A percentile compares a stretch with the other conserved stretches of the same genome.
These are phyloP conservation scores for Talaromyces funiculosus DNA, from an alignment of 2,329 filamentous ascomycete genomes.

Conservation along the genomic window DNA sequence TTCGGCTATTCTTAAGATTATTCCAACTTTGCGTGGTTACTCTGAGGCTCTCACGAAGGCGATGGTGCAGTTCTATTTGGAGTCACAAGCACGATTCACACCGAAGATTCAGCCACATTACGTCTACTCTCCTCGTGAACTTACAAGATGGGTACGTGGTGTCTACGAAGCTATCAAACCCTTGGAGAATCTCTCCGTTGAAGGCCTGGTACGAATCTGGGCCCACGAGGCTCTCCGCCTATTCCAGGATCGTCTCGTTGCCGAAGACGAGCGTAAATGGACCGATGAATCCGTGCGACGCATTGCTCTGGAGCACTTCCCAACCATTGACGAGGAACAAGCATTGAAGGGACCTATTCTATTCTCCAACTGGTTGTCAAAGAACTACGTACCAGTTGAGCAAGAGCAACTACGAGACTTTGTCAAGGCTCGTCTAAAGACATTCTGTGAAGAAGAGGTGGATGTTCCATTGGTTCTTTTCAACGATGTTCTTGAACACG, in stretches of 20 bases:
- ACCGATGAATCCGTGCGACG: constrained; percentile 81
- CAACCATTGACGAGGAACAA: constrained; percentile 84
- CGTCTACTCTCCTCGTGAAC: constrained; percentile 96
- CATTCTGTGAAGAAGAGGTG: constrained; percentile 98
- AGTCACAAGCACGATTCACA: constrained; percentile 91
- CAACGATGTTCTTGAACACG: constrained; percentile 97
- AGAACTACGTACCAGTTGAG: constrained; percentile 95
- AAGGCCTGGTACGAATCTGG: constrained; percentile 95
- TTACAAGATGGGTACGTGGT: constrained; percentile 95
- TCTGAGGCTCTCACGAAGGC: constrained; percentile 89
- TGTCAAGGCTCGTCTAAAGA: constrained; percentile 92
- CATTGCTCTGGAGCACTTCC: constrained; percentile 88
- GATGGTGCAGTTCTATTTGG: constrained; percentile 94
- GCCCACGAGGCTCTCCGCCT: constrained; percentile 92
- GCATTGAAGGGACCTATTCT: constrained; percentile 89
- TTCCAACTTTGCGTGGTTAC: constrained; percentile 90
- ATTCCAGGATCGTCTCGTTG: constrained; percentile 95
- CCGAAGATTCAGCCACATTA: constrained; percentile 97
- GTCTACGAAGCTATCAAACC: constrained; percentile 95
- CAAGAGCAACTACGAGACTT: constrained; percentile 93
- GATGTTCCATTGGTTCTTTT: constrained; percentile 98
- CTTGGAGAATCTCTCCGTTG: constrained; percentile 77
- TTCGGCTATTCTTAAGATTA: constrained; percentile 89
- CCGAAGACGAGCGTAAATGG: constrained; percentile 90
- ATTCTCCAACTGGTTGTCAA: constrained; percentile 99